phyloP scores from a whole-genome alignment of 768 basidiomycete species.

The Lanmaoa pseudosensibilis region DNA sequence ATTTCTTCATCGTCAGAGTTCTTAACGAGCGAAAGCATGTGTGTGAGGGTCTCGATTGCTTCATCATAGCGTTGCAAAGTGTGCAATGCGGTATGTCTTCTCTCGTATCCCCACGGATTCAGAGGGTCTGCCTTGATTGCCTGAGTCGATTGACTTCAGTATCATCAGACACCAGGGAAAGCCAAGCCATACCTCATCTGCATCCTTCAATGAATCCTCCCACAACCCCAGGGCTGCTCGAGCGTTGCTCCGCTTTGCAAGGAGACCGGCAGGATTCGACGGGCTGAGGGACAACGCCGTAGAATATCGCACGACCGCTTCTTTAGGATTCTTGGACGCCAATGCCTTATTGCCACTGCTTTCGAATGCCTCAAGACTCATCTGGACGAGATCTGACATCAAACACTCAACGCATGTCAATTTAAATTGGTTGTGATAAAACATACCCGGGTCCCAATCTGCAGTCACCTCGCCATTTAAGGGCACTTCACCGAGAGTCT shows the following conservation, averaged over 20 bases:
- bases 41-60: not conserved
- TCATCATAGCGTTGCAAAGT: not conserved
- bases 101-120: not conserved
- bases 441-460: too few species aligned
- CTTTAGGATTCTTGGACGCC: not conserved
- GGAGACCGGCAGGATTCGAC: not conserved
- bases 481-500: too few species aligned
- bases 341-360: too few species aligned
- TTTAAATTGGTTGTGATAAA: too few species aligned
- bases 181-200: conserved; percentile 5
- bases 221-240: not conserved
- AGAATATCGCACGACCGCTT: conserved; percentile 8
- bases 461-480: too few species aligned
- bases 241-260: conserved; percentile 11
- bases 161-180: rapidly evolving
- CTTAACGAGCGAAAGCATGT: too few species aligned
- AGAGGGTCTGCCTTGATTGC: not conserved
- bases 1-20: not conserved
- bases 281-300: not conserved
- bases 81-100: conserved; percentile 1
- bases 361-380: too few species aligned
- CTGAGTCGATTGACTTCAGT: not conserved
- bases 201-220: conserved; percentile 12
- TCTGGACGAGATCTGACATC: too few species aligned
- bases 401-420: too few species aligned